phyloP scores from a whole-genome alignment of 257 asterid genomes.

The Capsicum baccatum region DNA sequence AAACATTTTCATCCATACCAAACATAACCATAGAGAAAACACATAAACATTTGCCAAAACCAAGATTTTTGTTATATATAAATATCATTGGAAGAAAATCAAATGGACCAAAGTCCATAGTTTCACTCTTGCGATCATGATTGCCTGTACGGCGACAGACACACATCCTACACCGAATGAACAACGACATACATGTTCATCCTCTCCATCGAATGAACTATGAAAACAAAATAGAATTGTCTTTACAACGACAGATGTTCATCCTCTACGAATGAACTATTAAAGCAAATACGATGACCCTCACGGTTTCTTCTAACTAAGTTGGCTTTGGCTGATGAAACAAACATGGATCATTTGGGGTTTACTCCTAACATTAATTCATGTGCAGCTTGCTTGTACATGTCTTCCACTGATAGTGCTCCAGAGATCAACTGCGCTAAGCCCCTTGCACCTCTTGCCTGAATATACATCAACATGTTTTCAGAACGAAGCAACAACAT shows the following conservation, averaged over 20 bases:
- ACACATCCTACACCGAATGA: neutral
- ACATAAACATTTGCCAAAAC: too few species aligned
- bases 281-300: neutral
- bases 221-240: neutral
- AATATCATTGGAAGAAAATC: too few species aligned
- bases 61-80: too few species aligned
- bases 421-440: conserved; percentile 39
- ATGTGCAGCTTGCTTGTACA: conserved; percentile 66
- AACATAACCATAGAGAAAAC: too few species aligned
- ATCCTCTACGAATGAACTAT: neutral
- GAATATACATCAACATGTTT: conserved; percentile 16
- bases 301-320: too few species aligned
- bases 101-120: too few species aligned
- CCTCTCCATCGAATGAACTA: neutral
- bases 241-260: neutral
- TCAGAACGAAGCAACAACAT: neutral
- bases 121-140: too few species aligned
- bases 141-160: fast-evolving
- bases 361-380: conserved; percentile 62
- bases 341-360: conserved; percentile 28
- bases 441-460: conserved; percentile 51
- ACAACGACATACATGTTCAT: fast-evolving
- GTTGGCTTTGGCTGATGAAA: too few species aligned
- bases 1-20: too few species aligned
- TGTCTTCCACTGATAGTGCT: conserved; percentile 59